Conservation (phyloP, 257 asterid species). For the Scutellaria minor region DNA sequence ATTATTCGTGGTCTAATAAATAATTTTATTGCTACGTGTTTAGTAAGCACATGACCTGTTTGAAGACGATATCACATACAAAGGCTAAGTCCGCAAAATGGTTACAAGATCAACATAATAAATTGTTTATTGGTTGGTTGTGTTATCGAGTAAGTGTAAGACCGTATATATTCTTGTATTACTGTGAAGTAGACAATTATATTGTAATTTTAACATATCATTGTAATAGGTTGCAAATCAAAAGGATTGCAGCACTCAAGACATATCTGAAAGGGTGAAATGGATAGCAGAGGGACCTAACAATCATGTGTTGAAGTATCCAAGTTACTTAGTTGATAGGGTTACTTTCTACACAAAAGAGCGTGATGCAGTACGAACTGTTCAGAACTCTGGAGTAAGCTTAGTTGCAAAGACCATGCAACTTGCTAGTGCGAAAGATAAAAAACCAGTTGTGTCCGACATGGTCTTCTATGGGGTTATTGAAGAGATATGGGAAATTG, state of each 20-base stretch:
- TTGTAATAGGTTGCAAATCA: neutral
- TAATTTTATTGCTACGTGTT: no score
- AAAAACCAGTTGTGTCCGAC: no score
- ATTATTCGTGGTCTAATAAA: no score
- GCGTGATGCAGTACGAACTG: neutral
- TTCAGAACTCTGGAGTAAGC: neutral
- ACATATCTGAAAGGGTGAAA: neutral
- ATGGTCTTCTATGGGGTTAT: no score
- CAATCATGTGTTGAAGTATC: no score
- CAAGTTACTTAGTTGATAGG: neutral
- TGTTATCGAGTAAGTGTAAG: neutral
- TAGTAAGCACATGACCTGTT: neutral
- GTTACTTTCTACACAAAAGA: neutral
- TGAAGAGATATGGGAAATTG: no score
- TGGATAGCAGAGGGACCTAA: neutral
- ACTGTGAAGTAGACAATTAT: no score
- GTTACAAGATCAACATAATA: neutral
- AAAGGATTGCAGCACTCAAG: neutral
- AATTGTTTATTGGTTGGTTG: neutral
- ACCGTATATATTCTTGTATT: no score
- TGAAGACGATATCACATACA: neutral
- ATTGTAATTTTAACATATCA: neutral
- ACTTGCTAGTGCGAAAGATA: neutral
- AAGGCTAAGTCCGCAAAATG: neutral
- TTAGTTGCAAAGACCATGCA: constrained; percentile 22